Percentiles rank a stretch among this genome's conserved stretches.
phyloP scores from a whole-genome alignment of 2,329 filamentous ascomycete genomes.

The Phialophora expanda region DNA sequence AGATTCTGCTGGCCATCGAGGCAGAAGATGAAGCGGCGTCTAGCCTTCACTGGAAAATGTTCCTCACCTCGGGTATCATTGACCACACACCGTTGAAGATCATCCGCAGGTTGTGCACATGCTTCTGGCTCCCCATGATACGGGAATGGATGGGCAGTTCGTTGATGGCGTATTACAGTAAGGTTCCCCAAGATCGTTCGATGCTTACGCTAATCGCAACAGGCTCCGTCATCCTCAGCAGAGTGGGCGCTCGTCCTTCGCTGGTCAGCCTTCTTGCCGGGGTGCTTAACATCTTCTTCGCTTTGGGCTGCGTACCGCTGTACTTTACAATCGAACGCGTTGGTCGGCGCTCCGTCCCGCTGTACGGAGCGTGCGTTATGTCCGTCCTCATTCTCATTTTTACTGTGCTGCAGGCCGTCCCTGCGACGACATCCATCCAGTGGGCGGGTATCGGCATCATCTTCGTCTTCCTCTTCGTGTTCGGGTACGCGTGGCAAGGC shows the following conservation, averaged over 20 bases:
- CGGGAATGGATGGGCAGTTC: conserved; percentile 30
- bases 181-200: not conserved
- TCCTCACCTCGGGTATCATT: conserved; percentile 28
- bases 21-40: conserved; percentile 30
- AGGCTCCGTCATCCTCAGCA: conserved; percentile 30
- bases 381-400: conserved; percentile 32
- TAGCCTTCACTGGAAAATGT: conserved; percentile 28
- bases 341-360: conserved; percentile 26
- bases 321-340: conserved; percentile 34
- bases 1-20: conserved; percentile 39
- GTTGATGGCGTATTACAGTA: conserved; percentile 28
- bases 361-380: conserved; percentile 31
- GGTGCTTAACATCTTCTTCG: conserved; percentile 32
- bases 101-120: conserved; percentile 29
- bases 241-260: conserved; percentile 21
- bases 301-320: conserved; percentile 30
- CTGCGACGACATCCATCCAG: conserved; percentile 34
- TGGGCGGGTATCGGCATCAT: conserved; percentile 43
- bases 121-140: conserved; percentile 33
- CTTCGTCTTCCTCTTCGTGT: conserved; percentile 43
- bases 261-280: conserved; percentile 29
- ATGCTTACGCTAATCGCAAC: not conserved
- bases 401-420: conserved; percentile 23
- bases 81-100: conserved; percentile 30
- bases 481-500: conserved; percentile 44